Evolutionary conservation across 2,329 filamentous ascomycete species (phyloP), one percentile per base, ranked within the genome.

Genomic region (Talaromyces marneffei): DNA sequence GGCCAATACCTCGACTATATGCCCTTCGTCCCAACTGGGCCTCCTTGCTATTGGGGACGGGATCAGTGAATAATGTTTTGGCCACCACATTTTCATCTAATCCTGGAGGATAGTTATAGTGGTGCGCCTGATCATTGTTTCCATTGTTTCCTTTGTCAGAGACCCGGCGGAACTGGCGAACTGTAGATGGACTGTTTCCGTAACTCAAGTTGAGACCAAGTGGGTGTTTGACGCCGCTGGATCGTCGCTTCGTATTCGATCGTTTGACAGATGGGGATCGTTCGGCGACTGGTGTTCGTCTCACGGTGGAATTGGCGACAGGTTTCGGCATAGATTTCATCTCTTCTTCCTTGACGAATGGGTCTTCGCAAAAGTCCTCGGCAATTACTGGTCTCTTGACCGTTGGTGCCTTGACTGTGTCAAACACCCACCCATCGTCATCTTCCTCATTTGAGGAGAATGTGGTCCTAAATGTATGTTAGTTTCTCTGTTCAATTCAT

Each of bases 381-480:
- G 66, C 57, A 8, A 68, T 77, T 0, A 79, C 75, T 40, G 66
- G 75, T 35, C 78, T 70, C 66, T 80, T 83, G 62, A 78, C 74
- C 61, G 77, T 76, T 68, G 77, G 75, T 10, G 85, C 83, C 74
- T 90, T 94, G 71, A 97, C 87, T 0, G 93, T 97, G 70, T 97
- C 93, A 72, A 97, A 97, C 2, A 96, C 88, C 93, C 93, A 97
- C 65, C 90, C 92, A 65, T 96, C 91, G n/a, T 90, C 91, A 16
- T 90, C 82, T 4, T 92, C 87, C 39, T 81, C 85, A 2, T 85
- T 82, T 2, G 84, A 82, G 59, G 72, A 70, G 37, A 95, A 83
- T 8, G 85, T 87, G 67, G 88, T 85, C 54, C 81, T 84, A 61
- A 5, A n/a, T 14, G 52, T 25, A 46, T 4, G 42, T 68, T 67